These are phyloP conservation scores for Rasamsonia emersonii DNA, from an alignment of 2,329 filamentous ascomycete genomes.

Conservation along the genomic window DNA sequence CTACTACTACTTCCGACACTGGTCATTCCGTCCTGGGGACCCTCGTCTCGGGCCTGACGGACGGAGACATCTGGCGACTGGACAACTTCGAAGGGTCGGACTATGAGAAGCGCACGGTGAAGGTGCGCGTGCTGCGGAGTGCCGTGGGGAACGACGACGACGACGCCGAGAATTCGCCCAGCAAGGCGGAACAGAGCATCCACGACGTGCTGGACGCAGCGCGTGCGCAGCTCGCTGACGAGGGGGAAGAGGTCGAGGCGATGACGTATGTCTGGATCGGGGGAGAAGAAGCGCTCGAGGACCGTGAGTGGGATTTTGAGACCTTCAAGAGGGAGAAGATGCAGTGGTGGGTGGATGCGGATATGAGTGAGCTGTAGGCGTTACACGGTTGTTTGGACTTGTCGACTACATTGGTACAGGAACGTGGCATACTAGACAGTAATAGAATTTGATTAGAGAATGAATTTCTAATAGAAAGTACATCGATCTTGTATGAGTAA, in stretches of 20 bases:
- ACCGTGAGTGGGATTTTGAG: constrained; percentile 77
- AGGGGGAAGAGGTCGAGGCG: constrained; percentile 40
- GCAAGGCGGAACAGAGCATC: constrained; percentile 26
- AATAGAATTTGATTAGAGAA: constrained; percentile 1
- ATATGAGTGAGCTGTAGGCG: constrained; percentile 35
- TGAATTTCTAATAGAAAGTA: too few species aligned
- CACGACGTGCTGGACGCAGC: constrained; percentile 36
- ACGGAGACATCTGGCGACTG: constrained; percentile 64
- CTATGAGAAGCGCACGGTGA: constrained; percentile 51
- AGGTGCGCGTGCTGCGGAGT: constrained; percentile 33
- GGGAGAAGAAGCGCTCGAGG: constrained; percentile 49
- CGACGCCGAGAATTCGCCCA: constrained; percentile 16
- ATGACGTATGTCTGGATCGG: constrained; percentile 58
- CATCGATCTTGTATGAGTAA: too few species aligned
- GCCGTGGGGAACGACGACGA: constrained; percentile 13
- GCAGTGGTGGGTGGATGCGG: constrained; percentile 46
- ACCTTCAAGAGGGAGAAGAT: constrained; percentile 72
- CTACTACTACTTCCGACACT: neutral
- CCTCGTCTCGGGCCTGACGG: constrained; percentile 68
- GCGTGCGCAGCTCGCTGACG: constrained; percentile 46
- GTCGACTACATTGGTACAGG: neutral
- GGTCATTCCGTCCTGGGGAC: constrained; percentile 58
- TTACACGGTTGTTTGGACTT: too few species aligned
- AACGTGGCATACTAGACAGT: too few species aligned
- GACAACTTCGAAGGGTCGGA: constrained; percentile 75